phyloP scores from a whole-genome alignment of 75 land plant species.

The Isoetes taiwanensis region DNA sequence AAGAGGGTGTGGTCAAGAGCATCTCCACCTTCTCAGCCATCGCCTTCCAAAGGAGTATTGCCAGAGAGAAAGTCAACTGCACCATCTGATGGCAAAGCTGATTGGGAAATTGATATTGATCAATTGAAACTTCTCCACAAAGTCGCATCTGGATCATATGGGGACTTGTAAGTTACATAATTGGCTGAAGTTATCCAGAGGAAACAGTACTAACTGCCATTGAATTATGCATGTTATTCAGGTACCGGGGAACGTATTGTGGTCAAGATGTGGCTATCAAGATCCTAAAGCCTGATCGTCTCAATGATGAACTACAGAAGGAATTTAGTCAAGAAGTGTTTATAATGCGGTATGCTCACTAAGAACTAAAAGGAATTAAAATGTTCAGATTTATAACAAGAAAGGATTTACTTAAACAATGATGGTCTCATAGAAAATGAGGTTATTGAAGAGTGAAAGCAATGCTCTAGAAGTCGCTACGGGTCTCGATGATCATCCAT shows the following conservation, averaged over 20 bases:
- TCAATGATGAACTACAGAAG: conserved; percentile 56
- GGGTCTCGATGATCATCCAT: too few species aligned
- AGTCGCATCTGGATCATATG: conserved; percentile 91
- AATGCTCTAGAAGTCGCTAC: too few species aligned
- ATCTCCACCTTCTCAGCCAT: conserved; percentile 18
- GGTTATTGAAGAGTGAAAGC: too few species aligned
- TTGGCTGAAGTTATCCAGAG: too few species aligned
- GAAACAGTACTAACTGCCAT: too few species aligned
- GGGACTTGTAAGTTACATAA: conserved; percentile 97
- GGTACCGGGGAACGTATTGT: conserved; percentile 79
- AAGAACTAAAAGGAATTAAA: too few species aligned
- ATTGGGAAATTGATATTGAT: conserved; percentile 89
- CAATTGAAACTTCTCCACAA: conserved; percentile 56
- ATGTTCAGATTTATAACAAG: too few species aligned
- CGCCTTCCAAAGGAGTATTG: background rate
- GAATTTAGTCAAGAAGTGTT: conserved; percentile 95
- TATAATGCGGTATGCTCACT: conserved; percentile 95
- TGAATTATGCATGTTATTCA: conserved; percentile 21
- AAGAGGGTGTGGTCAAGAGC: conserved; percentile 32
- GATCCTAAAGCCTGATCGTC: conserved; percentile 69
- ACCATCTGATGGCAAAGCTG: conserved; percentile 75
- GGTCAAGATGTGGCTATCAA: conserved; percentile 98
- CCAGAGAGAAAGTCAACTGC: conserved; percentile 18
- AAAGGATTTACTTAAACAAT: too few species aligned
- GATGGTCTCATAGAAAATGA: too few species aligned